phyloP scores from a whole-genome alignment of 441 rosid species.

The Mallotus repandus region DNA sequence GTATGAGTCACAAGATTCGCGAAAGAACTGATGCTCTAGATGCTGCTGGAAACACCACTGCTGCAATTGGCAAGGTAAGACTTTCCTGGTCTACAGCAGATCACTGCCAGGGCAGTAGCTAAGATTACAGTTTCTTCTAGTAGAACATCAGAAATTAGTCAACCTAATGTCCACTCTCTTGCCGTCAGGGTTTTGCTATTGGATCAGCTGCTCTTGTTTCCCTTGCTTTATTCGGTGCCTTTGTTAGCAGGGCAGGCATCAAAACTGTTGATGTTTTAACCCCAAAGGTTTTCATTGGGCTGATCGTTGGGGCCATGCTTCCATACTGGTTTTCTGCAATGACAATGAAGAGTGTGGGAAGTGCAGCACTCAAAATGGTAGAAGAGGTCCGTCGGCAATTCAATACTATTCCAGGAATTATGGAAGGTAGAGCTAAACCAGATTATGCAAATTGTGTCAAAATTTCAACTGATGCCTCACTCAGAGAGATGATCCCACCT shows the following conservation, averaged over 20 bases:
- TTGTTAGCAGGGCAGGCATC: constrained; percentile 61
- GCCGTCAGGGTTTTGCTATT: constrained; percentile 63
- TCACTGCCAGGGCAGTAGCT: not conserved
- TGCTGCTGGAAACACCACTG: constrained; percentile 73
- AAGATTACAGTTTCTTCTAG: not conserved
- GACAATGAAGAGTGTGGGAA: constrained; percentile 82
- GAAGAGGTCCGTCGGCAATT: constrained; percentile 73
- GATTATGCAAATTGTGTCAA: constrained; percentile 69
- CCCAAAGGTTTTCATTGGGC: constrained; percentile 62
- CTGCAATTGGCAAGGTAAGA: constrained; percentile 71
- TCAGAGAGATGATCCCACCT: constrained; percentile 68
- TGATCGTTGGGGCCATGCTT: constrained; percentile 66
- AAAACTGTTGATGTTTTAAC: constrained; percentile 56
- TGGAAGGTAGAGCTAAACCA: constrained; percentile 60
- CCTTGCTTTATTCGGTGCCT: constrained; percentile 66
- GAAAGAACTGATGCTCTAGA: constrained; percentile 65
- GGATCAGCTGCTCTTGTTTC: constrained; percentile 70
- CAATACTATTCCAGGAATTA: constrained; percentile 63
- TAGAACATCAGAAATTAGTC: not conserved
- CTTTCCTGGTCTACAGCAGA: not conserved
- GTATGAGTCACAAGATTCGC: constrained; percentile 61
- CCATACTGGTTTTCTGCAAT: constrained; percentile 76
- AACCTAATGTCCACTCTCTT: not conserved
- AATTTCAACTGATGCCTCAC: constrained; percentile 66
- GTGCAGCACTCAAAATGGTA: constrained; percentile 72